phyloP scores from a whole-genome alignment of 805 yeast species.

The Jamesozyma hellenica region DNA sequence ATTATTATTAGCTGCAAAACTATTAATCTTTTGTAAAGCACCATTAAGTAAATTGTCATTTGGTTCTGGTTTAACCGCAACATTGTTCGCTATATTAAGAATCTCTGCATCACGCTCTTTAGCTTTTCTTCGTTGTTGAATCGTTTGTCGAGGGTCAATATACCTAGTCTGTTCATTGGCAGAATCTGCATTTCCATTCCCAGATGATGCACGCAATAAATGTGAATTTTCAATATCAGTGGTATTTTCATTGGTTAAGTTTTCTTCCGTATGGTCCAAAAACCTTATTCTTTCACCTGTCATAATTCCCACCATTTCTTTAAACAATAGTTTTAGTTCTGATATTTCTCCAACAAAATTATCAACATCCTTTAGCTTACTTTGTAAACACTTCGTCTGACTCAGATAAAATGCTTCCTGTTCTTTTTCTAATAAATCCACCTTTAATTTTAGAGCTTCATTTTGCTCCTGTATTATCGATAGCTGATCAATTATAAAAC shows the following conservation, averaged over 20 bases:
- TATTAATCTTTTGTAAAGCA: no score
- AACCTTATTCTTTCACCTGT: constrained; percentile 18
- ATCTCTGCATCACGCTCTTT: no score
- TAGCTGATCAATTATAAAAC: constrained; percentile 16
- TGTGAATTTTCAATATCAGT: not conserved
- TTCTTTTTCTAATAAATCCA: constrained; percentile 15
- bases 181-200: no score
- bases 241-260: constrained; percentile 2
- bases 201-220: not conserved
- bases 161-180: no score
- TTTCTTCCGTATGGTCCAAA: constrained; percentile 17
- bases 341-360: constrained; percentile 14
- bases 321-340: constrained; percentile 17
- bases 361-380: constrained; percentile 12
- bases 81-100: no score
- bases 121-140: no score
- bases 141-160: no score
- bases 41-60: no score
- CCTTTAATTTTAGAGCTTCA: constrained; percentile 8
- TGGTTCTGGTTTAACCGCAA: no score
- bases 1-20: no score
- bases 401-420: constrained; percentile 17
- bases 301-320: constrained; percentile 22
- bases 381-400: constrained; percentile 11
- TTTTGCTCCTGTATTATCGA: constrained; percentile 18